Conservation (phyloP, 1,284 basidiomycete species). For the Ganoderma sp. region DNA sequence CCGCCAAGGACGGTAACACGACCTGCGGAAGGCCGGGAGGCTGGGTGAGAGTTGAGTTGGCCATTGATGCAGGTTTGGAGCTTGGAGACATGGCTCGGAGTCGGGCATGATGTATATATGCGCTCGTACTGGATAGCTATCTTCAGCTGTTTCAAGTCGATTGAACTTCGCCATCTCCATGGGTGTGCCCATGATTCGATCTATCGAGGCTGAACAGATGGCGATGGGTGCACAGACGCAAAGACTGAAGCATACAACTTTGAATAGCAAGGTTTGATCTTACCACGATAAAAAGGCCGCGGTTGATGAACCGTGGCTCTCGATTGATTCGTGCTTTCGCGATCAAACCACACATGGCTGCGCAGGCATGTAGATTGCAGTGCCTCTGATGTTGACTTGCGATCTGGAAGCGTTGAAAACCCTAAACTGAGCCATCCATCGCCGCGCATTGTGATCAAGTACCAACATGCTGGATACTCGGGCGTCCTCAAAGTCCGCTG, state of each 20-base stretch:
- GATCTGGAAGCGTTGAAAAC: neutral
- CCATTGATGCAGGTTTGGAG: neutral
- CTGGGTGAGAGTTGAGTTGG: neutral
- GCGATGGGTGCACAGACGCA: neutral
- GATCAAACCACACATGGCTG: neutral
- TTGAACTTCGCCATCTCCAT: neutral
- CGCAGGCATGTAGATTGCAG: neutral
- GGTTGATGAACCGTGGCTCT: neutral
- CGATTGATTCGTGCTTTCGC: neutral
- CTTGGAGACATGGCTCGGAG: too few species aligned
- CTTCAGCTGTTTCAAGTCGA: neutral
- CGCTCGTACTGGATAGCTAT: too few species aligned
- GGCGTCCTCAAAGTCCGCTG: too few species aligned
- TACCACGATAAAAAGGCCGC: neutral
- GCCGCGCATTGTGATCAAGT: neutral
- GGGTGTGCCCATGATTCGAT: neutral
- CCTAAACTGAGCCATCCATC: neutral
- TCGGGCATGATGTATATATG: too few species aligned
- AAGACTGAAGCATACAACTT: neutral
- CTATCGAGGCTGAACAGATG: neutral
- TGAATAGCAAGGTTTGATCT: neutral
- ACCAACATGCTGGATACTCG: too few species aligned
- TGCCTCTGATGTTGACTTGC: neutral
- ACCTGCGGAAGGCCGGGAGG: too few species aligned
- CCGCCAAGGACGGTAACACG: neutral